A percentile compares a stretch with the other conserved stretches of the same genome.
Conservation (phyloP, 1,284 basidiomycete species). For the Ganoderma lingzhi region DNA sequence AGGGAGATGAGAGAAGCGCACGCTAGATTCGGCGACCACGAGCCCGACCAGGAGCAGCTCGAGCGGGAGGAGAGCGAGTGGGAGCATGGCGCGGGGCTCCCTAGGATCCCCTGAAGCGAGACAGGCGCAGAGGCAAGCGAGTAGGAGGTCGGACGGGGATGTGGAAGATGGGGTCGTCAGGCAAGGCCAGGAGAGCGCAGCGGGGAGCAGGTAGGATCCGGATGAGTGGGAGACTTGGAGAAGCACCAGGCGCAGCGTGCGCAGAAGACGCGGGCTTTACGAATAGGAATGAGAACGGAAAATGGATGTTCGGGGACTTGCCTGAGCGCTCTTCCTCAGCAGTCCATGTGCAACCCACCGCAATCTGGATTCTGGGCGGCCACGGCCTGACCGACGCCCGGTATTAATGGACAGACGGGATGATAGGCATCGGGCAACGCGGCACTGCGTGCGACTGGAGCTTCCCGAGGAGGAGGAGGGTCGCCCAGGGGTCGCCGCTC, state of each 20-base stretch:
- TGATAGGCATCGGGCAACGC: neutral
- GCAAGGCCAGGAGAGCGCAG: constrained; percentile 3
- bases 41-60: constrained; percentile 22
- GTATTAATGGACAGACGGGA: neutral
- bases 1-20: constrained; percentile 19
- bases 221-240: neutral
- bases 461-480: too few species aligned
- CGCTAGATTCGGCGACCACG: constrained; percentile 19
- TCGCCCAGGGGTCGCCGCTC: too few species aligned
- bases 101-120: constrained; percentile 1
- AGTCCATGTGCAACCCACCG: neutral
- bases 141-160: neutral
- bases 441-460: neutral
- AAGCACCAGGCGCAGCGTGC: neutral
- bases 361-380: neutral
- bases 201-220: neutral
- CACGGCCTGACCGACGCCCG: neutral
- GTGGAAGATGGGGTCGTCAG: neutral
- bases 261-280: constrained; percentile 1
- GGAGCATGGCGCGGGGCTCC: constrained; percentile 15
- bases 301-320: neutral
- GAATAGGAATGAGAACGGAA: neutral
- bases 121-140: neutral
- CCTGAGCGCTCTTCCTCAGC: neutral
- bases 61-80: constrained; percentile 18